Percentiles rank a stretch among this genome's conserved stretches.
These are phyloP conservation scores for Ceratorhiza oryzae-sativae DNA, from an alignment of 1,284 basidiomycete species.

Conservation along the genomic window DNA sequence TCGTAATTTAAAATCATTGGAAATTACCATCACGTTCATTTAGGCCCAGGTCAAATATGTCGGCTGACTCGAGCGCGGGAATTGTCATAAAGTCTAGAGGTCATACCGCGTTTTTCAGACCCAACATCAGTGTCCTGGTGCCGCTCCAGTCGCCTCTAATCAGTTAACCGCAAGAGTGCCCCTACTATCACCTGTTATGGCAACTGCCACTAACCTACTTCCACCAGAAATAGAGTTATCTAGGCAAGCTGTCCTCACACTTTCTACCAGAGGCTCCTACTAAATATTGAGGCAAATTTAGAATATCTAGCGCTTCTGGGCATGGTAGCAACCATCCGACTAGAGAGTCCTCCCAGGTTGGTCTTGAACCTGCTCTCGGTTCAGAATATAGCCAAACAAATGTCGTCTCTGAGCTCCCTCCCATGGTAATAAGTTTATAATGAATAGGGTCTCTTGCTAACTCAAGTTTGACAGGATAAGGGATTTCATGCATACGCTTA, in stretches of 20 bases:
- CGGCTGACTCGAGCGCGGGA: not conserved
- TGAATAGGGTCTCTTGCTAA: not conserved
- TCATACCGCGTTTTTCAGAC: no score
- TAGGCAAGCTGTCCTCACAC: constrained; percentile 11
- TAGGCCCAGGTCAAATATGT: not conserved
- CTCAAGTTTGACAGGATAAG: constrained; percentile 30
- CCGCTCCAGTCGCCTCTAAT: no score
- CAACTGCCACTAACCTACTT: not conserved
- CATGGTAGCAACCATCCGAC: not conserved
- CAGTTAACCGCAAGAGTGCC: not conserved
- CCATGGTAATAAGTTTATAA: not conserved
- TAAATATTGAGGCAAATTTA: not conserved
- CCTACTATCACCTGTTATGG: not conserved
- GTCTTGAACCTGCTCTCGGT: not conserved
- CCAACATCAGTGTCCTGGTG: no score
- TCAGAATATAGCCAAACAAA: not conserved
- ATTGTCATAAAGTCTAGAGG: not conserved
- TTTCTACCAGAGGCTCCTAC: not conserved
- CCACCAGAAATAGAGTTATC: constrained; percentile 26
- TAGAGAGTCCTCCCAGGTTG: constrained; percentile 3
- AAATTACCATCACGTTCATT: not conserved
- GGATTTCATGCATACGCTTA: constrained; percentile 44
- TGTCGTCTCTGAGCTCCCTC: constrained; percentile 11
- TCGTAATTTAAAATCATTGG: not conserved
- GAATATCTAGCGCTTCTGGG: not conserved